Base-by-base conservation (phyloP, 805 yeast species). In the Metschnikowia chrysomelidarum region DNA sequence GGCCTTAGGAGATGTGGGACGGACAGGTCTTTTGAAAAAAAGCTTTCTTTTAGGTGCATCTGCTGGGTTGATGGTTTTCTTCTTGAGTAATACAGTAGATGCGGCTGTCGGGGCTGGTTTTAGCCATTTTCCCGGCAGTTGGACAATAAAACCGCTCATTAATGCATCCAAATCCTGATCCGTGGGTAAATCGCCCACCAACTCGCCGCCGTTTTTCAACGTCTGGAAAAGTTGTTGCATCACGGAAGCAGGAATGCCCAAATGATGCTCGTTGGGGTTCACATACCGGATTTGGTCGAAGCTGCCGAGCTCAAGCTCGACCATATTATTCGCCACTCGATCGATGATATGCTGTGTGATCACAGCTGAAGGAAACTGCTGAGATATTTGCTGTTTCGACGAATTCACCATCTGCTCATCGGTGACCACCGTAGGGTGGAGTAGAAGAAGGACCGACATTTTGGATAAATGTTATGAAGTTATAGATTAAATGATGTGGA, bases 341-440 rank as follows among this genome's bases (percentile, higher is more conserved):
- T 77, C 81, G 25, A 80, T 73, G 16, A 80, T 63, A 32, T 69
- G 76, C 53, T 80, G 87, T 23, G 65, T 61, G 9, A 54, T 41
- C 17, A 42, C 50, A 7, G 65, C 50, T 18, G 53, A 56, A 4
- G 67, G 58, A 20, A 53, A 47, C 21, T 59, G 44, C 4, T 34
- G 18, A 12, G 39, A 32, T 24, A 71, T 51, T 12, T 48, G 40
- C 10, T 43, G 40, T 54, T 77, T 76, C 25, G 62, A 56, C 1
- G 42, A 24, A 30, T 62, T 69, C 13, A 80, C 76, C 13, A 60
- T 35, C 4, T 55, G 62, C 27, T 79, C 81, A 24, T 73, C 70
- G 0, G 81, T 74, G 9, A 80, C 84, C 30, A 76, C 70, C 6
- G 84, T 80, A 13, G 87, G 87, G 50, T 81, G 87, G 35, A 81